Base-by-base conservation (phyloP, 768 basidiomycete species). In the Boletus reticuloceps region DNA sequence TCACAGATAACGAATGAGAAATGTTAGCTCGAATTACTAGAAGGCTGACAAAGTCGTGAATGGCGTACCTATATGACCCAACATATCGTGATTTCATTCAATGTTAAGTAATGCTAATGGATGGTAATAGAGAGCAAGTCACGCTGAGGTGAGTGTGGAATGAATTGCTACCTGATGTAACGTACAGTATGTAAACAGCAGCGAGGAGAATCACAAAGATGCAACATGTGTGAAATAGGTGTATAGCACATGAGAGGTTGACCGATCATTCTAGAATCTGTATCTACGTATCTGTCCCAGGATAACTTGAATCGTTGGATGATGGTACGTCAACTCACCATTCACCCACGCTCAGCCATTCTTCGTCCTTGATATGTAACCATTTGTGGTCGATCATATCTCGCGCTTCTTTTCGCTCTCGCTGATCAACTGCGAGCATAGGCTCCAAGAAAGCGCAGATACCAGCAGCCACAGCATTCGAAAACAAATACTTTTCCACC, bases 401-500 rank as follows among this genome's bases (percentile, higher is more conserved):
- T 37, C 81, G 77, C 14, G 93, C 92, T 44, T 82, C 77, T 41
- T 79, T 80, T 34, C 94, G 85, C 51, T 82, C 72, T 61, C 81
- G 79, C 66, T 85, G 84, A 64, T 93, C 86, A 53, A 85, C 71
- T 31, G 78, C 74, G 58, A 93, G 78, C 91, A 91, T 91, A 29
- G 89, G 89, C 60, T 78, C 76, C 58, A 93, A 70, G 69, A 92
- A 92, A 25, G 74, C 69, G 63, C 86, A 88, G 20, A 92, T 71
- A 32, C 76, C 72, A 27, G 68, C 67, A 10, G 89, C 80, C 52
- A 91, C 85, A 14, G 69, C 63, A 37, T 81, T 78, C 11, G 79
- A 73, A 70, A 86, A 88, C 9, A 88, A 74, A 69, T 97, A 97
- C 69, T 95, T 96, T 77, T 97, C 92, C 47, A 76, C 79, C 84